A percentile compares a stretch with the other conserved stretches of the same genome.
Conservation (phyloP, 495 filamentous ascomycete genomes). For the Aspergillus panamensis region DNA sequence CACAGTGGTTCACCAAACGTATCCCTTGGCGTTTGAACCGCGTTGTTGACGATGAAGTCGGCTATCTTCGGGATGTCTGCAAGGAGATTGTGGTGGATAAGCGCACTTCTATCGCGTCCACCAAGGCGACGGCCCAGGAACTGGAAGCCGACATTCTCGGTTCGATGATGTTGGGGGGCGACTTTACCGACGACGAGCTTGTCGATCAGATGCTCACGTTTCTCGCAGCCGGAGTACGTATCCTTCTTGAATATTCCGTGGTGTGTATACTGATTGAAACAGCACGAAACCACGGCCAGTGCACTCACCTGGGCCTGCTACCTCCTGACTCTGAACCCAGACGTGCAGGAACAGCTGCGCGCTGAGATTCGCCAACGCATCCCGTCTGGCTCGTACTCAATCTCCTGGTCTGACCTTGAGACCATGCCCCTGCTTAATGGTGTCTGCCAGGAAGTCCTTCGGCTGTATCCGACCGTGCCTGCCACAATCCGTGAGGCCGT, state of each 20-base stretch:
- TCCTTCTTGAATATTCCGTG: not conserved
- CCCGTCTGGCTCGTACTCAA: constrained; percentile 26
- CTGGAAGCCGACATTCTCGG: constrained; percentile 70
- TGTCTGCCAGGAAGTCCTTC: constrained; percentile 49
- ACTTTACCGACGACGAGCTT: constrained; percentile 50
- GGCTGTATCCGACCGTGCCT: constrained; percentile 50
- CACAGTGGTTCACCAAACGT: constrained; percentile 43
- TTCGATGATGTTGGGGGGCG: constrained; percentile 49
- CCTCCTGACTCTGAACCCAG: constrained; percentile 46
- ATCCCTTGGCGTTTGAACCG: constrained; percentile 68
- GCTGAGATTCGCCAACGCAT: constrained; percentile 44
- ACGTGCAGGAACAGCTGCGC: constrained; percentile 45
- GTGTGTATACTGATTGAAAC: constrained; percentile 3
- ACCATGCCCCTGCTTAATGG: constrained; percentile 51
- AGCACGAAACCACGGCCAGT: constrained; percentile 54
- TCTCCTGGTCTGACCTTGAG: constrained; percentile 43
- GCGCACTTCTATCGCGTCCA: constrained; percentile 45
- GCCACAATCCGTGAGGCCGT: constrained; percentile 46
- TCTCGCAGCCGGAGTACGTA: constrained; percentile 44
- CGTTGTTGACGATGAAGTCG: constrained; percentile 53
- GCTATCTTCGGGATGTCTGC: constrained; percentile 59
- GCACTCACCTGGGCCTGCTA: constrained; percentile 53
- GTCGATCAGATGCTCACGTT: constrained; percentile 57
- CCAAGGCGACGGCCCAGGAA: constrained; percentile 53
- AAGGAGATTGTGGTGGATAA: constrained; percentile 66